These are phyloP conservation scores for Dactylonectria macrodidyma DNA, from an alignment of 2,329 filamentous ascomycete species.

Conservation along the genomic window DNA sequence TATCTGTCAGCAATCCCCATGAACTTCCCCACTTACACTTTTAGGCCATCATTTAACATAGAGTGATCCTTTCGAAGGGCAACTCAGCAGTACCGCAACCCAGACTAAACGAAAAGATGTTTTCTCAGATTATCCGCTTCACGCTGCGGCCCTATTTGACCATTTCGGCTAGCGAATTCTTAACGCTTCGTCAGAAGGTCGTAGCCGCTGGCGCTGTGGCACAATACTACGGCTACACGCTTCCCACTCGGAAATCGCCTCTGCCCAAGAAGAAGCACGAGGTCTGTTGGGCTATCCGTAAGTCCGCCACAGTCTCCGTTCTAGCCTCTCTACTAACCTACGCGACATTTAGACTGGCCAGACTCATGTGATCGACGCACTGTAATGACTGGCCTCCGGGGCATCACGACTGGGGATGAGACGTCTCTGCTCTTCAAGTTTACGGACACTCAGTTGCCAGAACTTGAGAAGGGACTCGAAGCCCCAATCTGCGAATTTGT, in stretches of 20 bases:
- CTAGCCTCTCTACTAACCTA: neutral
- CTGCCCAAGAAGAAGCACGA: constrained; percentile 36
- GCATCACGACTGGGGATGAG: neutral
- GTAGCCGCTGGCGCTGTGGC: constrained; percentile 29
- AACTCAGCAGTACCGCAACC: neutral
- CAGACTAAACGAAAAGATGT: constrained; percentile 20
- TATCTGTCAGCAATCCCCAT: too few species aligned
- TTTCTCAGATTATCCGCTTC: constrained; percentile 39
- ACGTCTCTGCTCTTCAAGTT: constrained; percentile 17
- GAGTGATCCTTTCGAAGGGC: neutral
- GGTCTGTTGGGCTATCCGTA: constrained; percentile 41
- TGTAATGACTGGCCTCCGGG: neutral
- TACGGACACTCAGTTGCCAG: neutral
- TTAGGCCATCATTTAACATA: neutral
- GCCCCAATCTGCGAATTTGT: constrained; percentile 42
- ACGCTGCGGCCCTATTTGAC: constrained; percentile 24
- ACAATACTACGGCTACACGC: constrained; percentile 39
- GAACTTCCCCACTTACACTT: too few species aligned
- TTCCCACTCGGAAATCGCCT: constrained; percentile 4
- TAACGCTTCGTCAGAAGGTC: constrained; percentile 27
- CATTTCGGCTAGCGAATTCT: constrained; percentile 33
- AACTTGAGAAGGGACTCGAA: constrained; percentile 30
- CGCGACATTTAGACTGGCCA: constrained; percentile 24
- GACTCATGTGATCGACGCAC: constrained; percentile 11
- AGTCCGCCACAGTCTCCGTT: neutral